These are phyloP conservation scores for Neltuma alba DNA, from an alignment of 306 rosid species.

Conservation along the genomic window DNA sequence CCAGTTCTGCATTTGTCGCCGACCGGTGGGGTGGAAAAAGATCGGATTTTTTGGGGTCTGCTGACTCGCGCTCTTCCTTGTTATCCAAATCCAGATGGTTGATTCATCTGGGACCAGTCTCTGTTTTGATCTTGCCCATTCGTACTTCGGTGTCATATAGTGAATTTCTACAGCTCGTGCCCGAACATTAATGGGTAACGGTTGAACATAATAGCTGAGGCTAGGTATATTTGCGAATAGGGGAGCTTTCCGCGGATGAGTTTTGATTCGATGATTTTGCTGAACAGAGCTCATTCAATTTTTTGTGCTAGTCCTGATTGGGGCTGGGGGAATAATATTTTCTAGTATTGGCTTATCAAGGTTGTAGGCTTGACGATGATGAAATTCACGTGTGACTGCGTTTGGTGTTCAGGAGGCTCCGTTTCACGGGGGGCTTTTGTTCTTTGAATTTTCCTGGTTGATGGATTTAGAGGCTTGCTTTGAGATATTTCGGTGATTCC, in stretches of 20 bases:
- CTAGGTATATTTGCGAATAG: not conserved
- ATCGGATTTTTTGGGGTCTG: not conserved
- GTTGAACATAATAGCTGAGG: not conserved
- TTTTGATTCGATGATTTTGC: conserved; percentile 39
- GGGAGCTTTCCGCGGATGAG: conserved; percentile 22
- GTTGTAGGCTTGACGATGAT: not conserved
- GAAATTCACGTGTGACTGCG: not conserved
- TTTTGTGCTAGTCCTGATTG: conserved; percentile 2
- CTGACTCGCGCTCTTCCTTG: conserved; percentile 49
- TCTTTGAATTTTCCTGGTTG: not conserved
- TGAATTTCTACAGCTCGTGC: not conserved
- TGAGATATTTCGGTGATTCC: conserved; percentile 16
- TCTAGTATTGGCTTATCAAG: conserved; percentile 27
- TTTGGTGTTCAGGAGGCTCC: not conserved
- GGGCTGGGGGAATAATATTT: conserved; percentile 12
- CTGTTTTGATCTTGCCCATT: conserved; percentile 8
- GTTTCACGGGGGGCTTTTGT: not conserved
- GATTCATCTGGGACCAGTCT: not conserved
- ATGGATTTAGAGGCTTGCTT: conserved; percentile 15
- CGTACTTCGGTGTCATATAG: not conserved
- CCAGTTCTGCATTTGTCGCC: not conserved
- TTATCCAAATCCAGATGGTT: conserved; percentile 23
- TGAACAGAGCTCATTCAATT: conserved; percentile 7
- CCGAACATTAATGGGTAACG: not conserved
- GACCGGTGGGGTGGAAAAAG: not conserved